These are phyloP conservation scores for Niebla homalea DNA, from an alignment of 495 filamentous ascomycete species.

Conservation along the genomic window DNA sequence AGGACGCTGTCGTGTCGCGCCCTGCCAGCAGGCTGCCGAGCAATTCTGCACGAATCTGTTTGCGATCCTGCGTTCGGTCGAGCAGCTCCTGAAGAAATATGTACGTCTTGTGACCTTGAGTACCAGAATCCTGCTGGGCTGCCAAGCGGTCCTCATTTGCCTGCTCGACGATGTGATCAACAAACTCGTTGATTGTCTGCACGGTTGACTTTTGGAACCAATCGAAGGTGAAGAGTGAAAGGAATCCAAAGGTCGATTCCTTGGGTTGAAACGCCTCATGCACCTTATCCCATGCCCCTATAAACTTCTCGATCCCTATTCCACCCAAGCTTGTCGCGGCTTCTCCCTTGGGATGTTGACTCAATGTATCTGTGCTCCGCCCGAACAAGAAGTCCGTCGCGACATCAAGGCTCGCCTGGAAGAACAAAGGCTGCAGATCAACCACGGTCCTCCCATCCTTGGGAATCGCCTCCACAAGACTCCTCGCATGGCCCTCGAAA, in stretches of 20 bases:
- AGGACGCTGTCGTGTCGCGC: conserved; percentile 42
- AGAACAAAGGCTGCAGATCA: conserved; percentile 55
- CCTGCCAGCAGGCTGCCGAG: conserved; percentile 53
- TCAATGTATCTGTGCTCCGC: conserved; percentile 32
- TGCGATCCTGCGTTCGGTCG: conserved; percentile 42
- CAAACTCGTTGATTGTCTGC: conserved; percentile 19
- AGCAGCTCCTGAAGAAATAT: conserved; percentile 53
- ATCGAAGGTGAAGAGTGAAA: no score
- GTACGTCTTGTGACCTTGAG: conserved; percentile 30
- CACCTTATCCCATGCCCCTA: conserved; percentile 24
- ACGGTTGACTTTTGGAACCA: no score
- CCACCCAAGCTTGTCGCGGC: neutral
- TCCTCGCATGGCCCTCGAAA: conserved; percentile 46
- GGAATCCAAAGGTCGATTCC: no score
- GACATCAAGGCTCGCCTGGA: conserved; percentile 51
- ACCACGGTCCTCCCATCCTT: conserved; percentile 32
- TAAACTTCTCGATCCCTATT: conserved; percentile 16
- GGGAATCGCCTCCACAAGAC: conserved; percentile 30
- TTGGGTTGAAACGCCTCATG: neutral
- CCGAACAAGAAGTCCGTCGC: conserved; percentile 66
- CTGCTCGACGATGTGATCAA: conserved; percentile 32
- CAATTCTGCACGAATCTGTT: conserved; percentile 46
- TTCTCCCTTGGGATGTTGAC: no score
- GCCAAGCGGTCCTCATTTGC: conserved; percentile 21
- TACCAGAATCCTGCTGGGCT: neutral